phyloP scores from a whole-genome alignment of 768 basidiomycete genomes.

The Kondoa malvinella region DNA sequence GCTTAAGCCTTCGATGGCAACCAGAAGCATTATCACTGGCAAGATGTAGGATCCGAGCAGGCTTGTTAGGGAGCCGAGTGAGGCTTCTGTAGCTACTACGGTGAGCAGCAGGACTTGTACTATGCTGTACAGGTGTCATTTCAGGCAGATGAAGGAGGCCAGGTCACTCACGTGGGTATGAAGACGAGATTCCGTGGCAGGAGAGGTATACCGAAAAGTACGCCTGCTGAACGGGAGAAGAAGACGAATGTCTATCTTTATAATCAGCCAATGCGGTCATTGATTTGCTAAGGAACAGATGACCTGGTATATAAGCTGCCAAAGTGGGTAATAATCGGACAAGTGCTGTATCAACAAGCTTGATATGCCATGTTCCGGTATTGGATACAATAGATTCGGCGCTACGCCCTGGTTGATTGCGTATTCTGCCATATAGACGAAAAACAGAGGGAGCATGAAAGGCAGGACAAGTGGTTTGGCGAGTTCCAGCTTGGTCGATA shows the following conservation, averaged over 20 bases:
- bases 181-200: constrained; percentile 52
- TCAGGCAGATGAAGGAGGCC: not conserved
- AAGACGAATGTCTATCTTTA: constrained; percentile 60
- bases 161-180: constrained; percentile 42
- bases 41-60: constrained; percentile 20
- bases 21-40: constrained; percentile 49
- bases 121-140: constrained; percentile 27
- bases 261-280: not conserved
- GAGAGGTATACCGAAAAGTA: constrained; percentile 56
- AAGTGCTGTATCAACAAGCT: constrained; percentile 63
- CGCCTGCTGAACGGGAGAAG: constrained; percentile 76
- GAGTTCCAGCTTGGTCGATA: constrained; percentile 51
- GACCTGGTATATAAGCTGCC: constrained; percentile 56
- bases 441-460: constrained; percentile 74
- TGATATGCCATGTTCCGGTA: constrained; percentile 53
- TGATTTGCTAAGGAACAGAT: not conserved
- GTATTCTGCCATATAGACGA: constrained; percentile 54
- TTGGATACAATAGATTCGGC: constrained; percentile 73
- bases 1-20: constrained; percentile 77
- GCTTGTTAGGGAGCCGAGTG: constrained; percentile 46
- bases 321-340: constrained; percentile 43
- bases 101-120: constrained; percentile 53
- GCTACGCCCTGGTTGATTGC: constrained; percentile 87
- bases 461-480: constrained; percentile 58
- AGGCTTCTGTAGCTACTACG: constrained; percentile 49